phyloP scores from a whole-genome alignment of 768 basidiomycete genomes.

The Exsudoporus frostii region DNA sequence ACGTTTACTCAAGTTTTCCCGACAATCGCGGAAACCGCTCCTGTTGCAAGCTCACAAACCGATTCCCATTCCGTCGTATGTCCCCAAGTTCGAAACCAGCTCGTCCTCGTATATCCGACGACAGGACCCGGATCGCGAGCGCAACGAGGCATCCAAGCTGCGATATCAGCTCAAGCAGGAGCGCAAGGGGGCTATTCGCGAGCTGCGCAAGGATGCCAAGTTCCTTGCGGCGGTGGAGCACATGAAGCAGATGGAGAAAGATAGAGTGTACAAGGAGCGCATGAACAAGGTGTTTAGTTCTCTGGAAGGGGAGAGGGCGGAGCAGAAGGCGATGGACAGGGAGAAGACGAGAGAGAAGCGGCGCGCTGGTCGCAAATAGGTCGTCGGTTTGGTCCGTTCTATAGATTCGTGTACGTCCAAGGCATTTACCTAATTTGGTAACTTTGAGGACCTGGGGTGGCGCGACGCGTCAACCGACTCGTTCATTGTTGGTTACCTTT shows the following conservation, averaged over 20 bases:
- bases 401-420: neutral
- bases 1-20: slow-evolving; percentile 71
- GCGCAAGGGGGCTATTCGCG: slow-evolving; percentile 93
- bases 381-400: neutral
- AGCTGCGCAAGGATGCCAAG: slow-evolving; percentile 90
- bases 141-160: slow-evolving; percentile 82
- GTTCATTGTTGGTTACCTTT: neutral
- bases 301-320: slow-evolving; percentile 85
- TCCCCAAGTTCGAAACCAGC: slow-evolving; percentile 86
- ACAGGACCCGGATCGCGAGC: slow-evolving; percentile 90
- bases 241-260: slow-evolving; percentile 82
- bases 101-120: slow-evolving; percentile 72
- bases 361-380: slow-evolving; percentile 70
- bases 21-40: slow-evolving; percentile 72
- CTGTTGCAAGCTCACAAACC: slow-evolving; percentile 90
- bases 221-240: slow-evolving; percentile 91
- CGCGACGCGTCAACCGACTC: neutral
- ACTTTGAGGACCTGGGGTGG: neutral
- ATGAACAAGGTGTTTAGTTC: slow-evolving; percentile 81
- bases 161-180: slow-evolving; percentile 91
- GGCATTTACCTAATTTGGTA: slow-evolving; percentile 8
- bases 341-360: slow-evolving; percentile 76
- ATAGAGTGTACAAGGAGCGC: slow-evolving; percentile 69
- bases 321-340: slow-evolving; percentile 90
- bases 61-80: slow-evolving; percentile 89